phyloP scores from a whole-genome alignment of 805 yeast genomes.

The Lipomyces mesembrius region DNA sequence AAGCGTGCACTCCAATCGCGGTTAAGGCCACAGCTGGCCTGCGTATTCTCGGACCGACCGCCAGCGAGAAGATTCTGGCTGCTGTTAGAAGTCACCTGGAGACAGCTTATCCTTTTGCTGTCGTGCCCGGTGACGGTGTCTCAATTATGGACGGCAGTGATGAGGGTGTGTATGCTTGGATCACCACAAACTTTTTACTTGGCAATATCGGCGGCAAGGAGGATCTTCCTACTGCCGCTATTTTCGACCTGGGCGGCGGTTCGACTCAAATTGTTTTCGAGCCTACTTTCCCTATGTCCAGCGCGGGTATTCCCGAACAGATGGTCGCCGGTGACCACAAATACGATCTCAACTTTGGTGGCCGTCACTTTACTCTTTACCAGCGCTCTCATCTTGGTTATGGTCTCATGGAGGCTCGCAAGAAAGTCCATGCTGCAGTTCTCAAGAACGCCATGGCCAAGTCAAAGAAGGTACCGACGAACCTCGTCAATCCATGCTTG shows the following conservation, averaged over 20 bases:
- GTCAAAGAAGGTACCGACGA: conserved; percentile 19
- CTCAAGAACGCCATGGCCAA: conserved; percentile 49
- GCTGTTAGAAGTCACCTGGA: conserved; percentile 80
- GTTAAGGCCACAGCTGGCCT: conserved; percentile 98
- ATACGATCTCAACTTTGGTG: conserved; percentile 79
- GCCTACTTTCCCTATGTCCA: conserved; percentile 62
- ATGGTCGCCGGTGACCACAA: conserved; percentile 89
- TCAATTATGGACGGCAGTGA: conserved; percentile 94
- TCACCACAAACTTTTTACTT: conserved; percentile 88
- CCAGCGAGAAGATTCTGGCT: conserved; percentile 68
- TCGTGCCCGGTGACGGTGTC: conserved; percentile 83
- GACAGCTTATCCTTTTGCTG: conserved; percentile 85
- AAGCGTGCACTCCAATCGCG: conserved; percentile 87
- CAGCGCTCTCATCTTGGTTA: conserved; percentile 95
- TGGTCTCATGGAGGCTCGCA: conserved; percentile 93
- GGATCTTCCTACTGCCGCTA: conserved; percentile 88
- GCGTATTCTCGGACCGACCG: conserved; percentile 78
- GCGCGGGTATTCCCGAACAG: conserved; percentile 54
- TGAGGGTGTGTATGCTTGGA: conserved; percentile 99
- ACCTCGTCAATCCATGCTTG: conserved; percentile 79
- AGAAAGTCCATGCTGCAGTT: conserved; percentile 71
- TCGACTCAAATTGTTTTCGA: conserved; percentile 98
- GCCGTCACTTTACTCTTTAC: conserved; percentile 76
- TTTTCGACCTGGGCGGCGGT: conserved; percentile 97
- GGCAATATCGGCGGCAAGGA: conserved; percentile 87